phyloP scores from a whole-genome alignment of 495 filamentous ascomycete species.

The Oidiodendron maius region DNA sequence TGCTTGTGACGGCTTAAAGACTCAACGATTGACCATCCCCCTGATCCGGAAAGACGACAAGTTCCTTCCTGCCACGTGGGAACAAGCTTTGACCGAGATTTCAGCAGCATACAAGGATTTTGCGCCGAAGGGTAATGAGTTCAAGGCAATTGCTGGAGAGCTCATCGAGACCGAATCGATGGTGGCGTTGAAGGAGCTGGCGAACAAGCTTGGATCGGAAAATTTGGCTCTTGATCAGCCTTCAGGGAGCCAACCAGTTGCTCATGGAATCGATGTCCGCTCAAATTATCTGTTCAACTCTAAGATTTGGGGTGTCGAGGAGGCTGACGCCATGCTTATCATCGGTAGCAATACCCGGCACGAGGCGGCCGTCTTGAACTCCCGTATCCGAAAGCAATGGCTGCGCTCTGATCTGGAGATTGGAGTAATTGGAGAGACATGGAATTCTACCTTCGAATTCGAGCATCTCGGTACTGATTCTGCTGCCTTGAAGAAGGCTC shows the following conservation, averaged over 20 bases:
- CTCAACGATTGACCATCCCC: slow-evolving; percentile 87
- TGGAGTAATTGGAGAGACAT: slow-evolving; percentile 84
- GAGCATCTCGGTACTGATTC: slow-evolving; percentile 79
- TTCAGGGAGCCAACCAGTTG: slow-evolving; percentile 71
- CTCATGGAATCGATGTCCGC: slow-evolving; percentile 89
- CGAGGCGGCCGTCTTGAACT: slow-evolving; percentile 91
- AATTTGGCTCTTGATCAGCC: slow-evolving; percentile 92
- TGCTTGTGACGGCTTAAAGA: slow-evolving; percentile 94
- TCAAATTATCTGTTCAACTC: slow-evolving; percentile 97
- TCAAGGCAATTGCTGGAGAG: slow-evolving; percentile 90
- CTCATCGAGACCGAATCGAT: slow-evolving; percentile 86
- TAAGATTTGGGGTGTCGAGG: slow-evolving; percentile 85
- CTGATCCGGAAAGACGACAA: slow-evolving; percentile 81
- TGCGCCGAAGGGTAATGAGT: slow-evolving; percentile 79
- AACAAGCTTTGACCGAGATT: slow-evolving; percentile 86
- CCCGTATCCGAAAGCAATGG: slow-evolving; percentile 96
- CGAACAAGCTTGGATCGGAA: slow-evolving; percentile 92
- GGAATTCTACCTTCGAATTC: slow-evolving; percentile 89
- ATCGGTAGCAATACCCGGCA: slow-evolving; percentile 92
- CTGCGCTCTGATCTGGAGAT: slow-evolving; percentile 90
- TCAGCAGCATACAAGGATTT: slow-evolving; percentile 67
- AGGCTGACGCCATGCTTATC: slow-evolving; percentile 86
- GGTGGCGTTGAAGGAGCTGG: slow-evolving; percentile 93
- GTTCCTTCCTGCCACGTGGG: slow-evolving; percentile 89
- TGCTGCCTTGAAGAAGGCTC: slow-evolving; percentile 70